A percentile compares a stretch with the other conserved stretches of the same genome.
Conservation (phyloP, 1,284 basidiomycete genomes). For the Grifola frondosa region DNA sequence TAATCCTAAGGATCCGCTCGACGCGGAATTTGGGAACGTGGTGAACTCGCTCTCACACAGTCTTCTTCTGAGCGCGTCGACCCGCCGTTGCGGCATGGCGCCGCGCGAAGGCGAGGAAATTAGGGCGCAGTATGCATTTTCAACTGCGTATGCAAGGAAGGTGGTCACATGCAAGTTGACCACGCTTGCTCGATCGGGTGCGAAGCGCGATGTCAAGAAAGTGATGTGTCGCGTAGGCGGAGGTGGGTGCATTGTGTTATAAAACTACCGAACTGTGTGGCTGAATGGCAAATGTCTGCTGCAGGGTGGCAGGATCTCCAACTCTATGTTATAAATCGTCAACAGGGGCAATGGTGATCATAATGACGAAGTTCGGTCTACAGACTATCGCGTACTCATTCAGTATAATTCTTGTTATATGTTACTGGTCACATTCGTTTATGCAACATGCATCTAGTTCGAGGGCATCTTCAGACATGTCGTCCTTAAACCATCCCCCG, state of each 20-base stretch:
- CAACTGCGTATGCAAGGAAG: constrained; percentile 68
- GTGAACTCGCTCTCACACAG: constrained; percentile 77
- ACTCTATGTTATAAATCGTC: constrained; percentile 73
- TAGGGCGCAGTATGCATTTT: constrained; percentile 80
- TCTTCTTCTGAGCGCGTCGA: constrained; percentile 58
- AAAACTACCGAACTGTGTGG: too few relatives aligned
- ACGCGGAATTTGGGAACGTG: constrained; percentile 72
- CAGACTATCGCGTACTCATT: constrained; percentile 14
- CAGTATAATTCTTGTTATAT: constrained; percentile 24
- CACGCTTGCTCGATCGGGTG: constrained; percentile 62
- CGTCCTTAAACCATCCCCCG: constrained; percentile 75
- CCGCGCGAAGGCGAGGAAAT: constrained; percentile 78
- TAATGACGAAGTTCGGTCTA: too few relatives aligned
- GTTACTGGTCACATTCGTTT: constrained; percentile 24
- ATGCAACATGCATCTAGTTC: constrained; percentile 30
- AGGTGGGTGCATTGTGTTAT: constrained; percentile 46
- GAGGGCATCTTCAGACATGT: constrained; percentile 79
- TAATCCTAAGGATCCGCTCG: constrained; percentile 77
- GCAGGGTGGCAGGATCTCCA: constrained; percentile 86
- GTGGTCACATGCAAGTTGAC: constrained; percentile 80
- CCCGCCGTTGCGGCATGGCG: too few relatives aligned
- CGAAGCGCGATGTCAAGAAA: constrained; percentile 66
- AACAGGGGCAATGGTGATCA: constrained; percentile 37
- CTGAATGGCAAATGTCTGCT: too few relatives aligned
- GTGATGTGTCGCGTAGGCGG: constrained; percentile 86